Base-by-base conservation (phyloP, 2,329 filamentous ascomycete genomes). In the Scopulariopsis brevicaulis region DNA sequence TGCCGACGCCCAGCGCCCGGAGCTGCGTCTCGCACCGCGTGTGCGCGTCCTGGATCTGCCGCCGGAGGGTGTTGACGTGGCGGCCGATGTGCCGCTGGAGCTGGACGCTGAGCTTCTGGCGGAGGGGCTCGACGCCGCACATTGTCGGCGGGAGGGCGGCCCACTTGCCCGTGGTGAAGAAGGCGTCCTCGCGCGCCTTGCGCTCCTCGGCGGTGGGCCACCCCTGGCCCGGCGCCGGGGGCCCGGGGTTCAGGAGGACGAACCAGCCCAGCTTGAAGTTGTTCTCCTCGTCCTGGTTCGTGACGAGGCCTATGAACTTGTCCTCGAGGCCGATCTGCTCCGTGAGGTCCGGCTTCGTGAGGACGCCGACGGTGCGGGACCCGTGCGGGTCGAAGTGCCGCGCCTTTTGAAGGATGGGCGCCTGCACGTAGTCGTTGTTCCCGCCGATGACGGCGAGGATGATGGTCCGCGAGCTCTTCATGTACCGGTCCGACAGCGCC, bases 401-500 rank as follows among this genome's bases (percentile, higher is more conserved):
- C 11, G 75, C 76, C 62, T 79, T 80, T 37, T 74, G 74, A 52
- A 80, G 69, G 34, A 80, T 78, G 0, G 76, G 76, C 0, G 77
- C 77, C 57, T 79, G 77, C 1, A 79, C 77, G 55, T 79, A 79
- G 61, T 81, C 78, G 51, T 76, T 77, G 66, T 81, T 81, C 24
- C 77, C 79, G 4, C 77, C 78, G 20, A 82, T 73, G 25, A 82
- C 78, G 35, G 78, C 79, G 2, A 82, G 70, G 52, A 81, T 81
- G 53, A 82, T 78, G 52, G 77, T 81, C 35, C 79, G 74, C 0
- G 76, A 70, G 60, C 77, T 77, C 70, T 78, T 79, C 78, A 81
- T 81, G 67, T 81, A 82, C 32, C 72, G 72, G 8, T 80, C 76
- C 12, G 76, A 78, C 1, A 84, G 68, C 0, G 71, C 62, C 34